Base-by-base conservation (phyloP, 2,329 filamentous ascomycete species). In the Rhinocladiella mackenziei region DNA sequence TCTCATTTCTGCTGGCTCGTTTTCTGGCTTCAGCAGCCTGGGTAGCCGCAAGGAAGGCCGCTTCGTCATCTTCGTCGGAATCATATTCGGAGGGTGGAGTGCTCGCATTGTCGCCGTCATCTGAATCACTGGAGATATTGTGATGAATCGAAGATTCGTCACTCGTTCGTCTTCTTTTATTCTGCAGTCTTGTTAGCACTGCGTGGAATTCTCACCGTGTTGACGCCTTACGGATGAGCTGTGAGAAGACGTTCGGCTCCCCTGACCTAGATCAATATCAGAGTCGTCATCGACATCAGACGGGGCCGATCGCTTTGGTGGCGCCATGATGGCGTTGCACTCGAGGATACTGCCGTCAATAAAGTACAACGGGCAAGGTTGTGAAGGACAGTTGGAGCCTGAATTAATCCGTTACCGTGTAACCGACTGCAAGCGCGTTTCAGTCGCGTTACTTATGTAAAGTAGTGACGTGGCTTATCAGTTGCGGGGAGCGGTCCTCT, bases 31-130 rank as follows among this genome's bases (percentile, higher is more conserved):
- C 42, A 17, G 86, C 69, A 19, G 76, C 75, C 59, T 86, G 81
- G 7, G 81, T 85, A 19, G 82, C 81, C 37, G 74, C 72, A 39
- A 77, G 64, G 57, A 86, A 81, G 13, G 63, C 61, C 43, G 70
- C 66, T 18, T 53, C 51, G 25, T 54, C 35, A 9, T 49, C 52
- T 15, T 42, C 38, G 3, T 54, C 48, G 4, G 50, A 51, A 18
- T 48, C 45, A 17, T 46, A 17, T 13, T 53, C 53, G 8, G 53
- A 55, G 3, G 43, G 46, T 4, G 48, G 48, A 15, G 53, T 54
- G 22, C 47, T 55, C 6, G 43, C 50, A 14, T 33, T 20, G 5
- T 20, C 28, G 23, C 15, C 19, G 5, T 44, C 49, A 23, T 46
- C 38, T 34, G 17, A 30, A 13, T 55, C 39, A 31, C 50, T 45